Conservation (phyloP, 306 rosid species). For the Nissolia schottii region DNA sequence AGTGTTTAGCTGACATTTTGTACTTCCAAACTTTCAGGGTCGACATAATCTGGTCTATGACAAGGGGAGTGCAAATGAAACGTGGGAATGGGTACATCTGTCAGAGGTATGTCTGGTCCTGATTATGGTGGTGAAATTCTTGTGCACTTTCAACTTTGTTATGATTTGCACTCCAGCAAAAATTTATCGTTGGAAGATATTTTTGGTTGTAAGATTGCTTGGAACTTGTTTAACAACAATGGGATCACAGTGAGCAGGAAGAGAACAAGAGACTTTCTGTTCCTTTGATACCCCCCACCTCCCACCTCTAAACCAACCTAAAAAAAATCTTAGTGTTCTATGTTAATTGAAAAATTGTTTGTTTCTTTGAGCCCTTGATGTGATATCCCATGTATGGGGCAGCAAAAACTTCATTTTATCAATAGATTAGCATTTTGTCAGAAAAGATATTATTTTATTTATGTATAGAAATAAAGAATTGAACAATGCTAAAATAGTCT, state of each 20-base stretch:
- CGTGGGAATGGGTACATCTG: constrained; percentile 92
- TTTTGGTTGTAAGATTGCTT: background rate
- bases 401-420: background rate
- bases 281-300: background rate
- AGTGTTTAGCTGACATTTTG: constrained; percentile 17
- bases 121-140: background rate
- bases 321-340: too few relatives aligned
- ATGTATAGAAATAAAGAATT: background rate
- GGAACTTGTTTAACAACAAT: background rate
- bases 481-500: background rate
- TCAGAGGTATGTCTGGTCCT: constrained; percentile 63
- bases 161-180: background rate
- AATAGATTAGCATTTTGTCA: background rate
- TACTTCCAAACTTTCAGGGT: constrained; percentile 54
- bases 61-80: constrained; percentile 60
- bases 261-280: background rate
- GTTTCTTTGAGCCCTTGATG: background rate
- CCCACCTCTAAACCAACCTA: too few relatives aligned
- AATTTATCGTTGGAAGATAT: background rate
- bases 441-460: background rate
- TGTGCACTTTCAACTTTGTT: background rate
- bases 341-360: background rate
- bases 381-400: background rate
- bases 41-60: constrained; percentile 81
- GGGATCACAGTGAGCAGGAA: background rate